Percentiles rank a stretch among this genome's conserved stretches.
Evolutionary conservation across 129 eudicot genomes (phyloP).

Genomic region (Escallonia herrerae): DNA sequence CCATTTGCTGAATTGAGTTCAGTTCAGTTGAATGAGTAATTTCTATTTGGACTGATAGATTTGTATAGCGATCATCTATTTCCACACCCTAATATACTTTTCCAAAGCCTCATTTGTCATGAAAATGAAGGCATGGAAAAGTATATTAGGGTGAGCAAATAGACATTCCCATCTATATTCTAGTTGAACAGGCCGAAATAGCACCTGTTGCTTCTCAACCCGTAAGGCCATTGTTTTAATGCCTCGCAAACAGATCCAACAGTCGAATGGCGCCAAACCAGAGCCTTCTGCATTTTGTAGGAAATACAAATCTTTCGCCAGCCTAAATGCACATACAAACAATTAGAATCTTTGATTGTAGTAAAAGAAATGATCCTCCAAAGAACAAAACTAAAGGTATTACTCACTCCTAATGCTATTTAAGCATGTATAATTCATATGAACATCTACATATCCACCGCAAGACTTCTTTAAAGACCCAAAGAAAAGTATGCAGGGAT

Average conservation of each 20-base stretch:
- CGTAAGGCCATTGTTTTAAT: constrained; percentile 93
- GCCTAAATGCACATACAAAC: constrained; percentile 30
- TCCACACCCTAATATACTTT: no score
- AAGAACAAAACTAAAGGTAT: background rate
- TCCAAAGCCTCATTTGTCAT: no score
- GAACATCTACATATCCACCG: no score
- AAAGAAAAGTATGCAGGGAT: no score
- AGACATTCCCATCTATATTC: background rate
- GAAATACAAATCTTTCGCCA: constrained; percentile 79
- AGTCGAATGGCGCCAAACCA: constrained; percentile 89
- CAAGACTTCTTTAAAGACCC: no score
- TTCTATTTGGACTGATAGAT: no score
- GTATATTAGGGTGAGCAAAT: background rate
- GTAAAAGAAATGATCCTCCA: constrained; percentile 1
- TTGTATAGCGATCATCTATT: no score
- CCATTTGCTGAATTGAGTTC: no score
- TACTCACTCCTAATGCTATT: background rate
- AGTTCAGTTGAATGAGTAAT: no score
- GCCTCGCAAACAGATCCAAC: constrained; percentile 94
- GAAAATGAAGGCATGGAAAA: no score
- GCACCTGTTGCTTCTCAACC: constrained; percentile 95
- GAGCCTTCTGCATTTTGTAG: constrained; percentile 95
- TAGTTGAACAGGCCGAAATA: constrained; percentile 11
- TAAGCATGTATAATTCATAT: no score
- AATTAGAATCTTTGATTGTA: constrained; percentile 2